These are phyloP conservation scores for Diaporthe ilicicola DNA, from an alignment of 2,329 filamentous ascomycete species.

Conservation along the genomic window DNA sequence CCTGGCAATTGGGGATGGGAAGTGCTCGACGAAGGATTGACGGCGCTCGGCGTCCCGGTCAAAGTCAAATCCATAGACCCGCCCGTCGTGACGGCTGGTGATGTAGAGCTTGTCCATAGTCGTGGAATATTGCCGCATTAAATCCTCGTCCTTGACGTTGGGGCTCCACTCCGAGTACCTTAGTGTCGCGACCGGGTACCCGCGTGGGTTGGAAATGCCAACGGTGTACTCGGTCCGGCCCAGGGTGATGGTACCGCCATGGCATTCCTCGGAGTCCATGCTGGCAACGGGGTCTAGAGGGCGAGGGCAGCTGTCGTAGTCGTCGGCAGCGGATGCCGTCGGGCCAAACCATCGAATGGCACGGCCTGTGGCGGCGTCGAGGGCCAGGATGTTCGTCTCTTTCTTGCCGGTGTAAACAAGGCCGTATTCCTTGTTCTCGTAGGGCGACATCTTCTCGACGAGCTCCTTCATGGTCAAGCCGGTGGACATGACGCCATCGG, in stretches of 20 bases:
- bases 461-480: constrained; percentile 84
- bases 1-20: constrained; percentile 81
- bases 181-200: constrained; percentile 83
- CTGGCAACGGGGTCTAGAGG: constrained; percentile 73
- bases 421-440: constrained; percentile 76
- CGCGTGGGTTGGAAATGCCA: constrained; percentile 78
- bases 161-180: constrained; percentile 95
- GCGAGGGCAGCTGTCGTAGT: constrained; percentile 78
- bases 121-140: constrained; percentile 80
- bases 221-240: constrained; percentile 92
- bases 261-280: constrained; percentile 78
- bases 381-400: constrained; percentile 86
- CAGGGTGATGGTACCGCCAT: constrained; percentile 81
- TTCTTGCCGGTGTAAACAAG: constrained; percentile 93
- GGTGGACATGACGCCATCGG: constrained; percentile 69
- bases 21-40: constrained; percentile 72
- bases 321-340: constrained; percentile 71
- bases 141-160: constrained; percentile 89
- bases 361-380: constrained; percentile 85
- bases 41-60: constrained; percentile 59
- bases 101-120: constrained; percentile 91
- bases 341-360: constrained; percentile 87
- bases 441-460: constrained; percentile 84
- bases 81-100: constrained; percentile 85
- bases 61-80: constrained; percentile 82